Evolutionary conservation across 306 rosid species (phyloP).

Genomic region (Corylus avellana): DNA sequence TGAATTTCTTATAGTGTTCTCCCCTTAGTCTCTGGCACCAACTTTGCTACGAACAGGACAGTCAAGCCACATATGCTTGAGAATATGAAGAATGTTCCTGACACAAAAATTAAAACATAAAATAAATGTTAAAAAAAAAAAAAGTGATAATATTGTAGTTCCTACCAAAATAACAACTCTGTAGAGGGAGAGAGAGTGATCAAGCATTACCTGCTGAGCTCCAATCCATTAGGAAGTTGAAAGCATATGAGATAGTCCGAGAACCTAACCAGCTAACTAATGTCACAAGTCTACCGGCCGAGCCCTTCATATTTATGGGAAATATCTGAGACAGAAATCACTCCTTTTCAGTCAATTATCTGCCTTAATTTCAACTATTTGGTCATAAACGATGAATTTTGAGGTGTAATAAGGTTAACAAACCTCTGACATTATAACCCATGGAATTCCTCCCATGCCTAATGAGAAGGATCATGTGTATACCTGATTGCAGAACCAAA

Average conservation of each 20-base stretch:
- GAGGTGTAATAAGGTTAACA: background rate
- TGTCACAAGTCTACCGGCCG: conserved; percentile 79
- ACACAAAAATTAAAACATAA: background rate
- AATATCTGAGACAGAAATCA: conserved; percentile 51
- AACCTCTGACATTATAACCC: conserved; percentile 98
- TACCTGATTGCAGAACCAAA: conserved; percentile 39
- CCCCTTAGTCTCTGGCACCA: conserved; percentile 86
- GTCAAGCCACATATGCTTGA: conserved; percentile 55
- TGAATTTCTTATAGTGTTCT: conserved; percentile 78
- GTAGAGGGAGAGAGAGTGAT: background rate
- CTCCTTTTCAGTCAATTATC: conserved; percentile 10
- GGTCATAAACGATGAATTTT: background rate
- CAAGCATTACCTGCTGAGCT: conserved; percentile 64
- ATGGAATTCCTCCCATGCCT: conserved; percentile 93
- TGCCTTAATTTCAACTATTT: conserved; percentile 11
- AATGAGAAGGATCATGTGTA: conserved; percentile 77
- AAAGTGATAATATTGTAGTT: background rate
- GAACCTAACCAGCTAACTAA: conserved; percentile 64
- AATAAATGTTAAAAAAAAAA: background rate
- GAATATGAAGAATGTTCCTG: conserved; percentile 76
- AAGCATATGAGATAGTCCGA: conserved; percentile 67
- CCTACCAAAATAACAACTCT: background rate
- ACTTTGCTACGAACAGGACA: conserved; percentile 52
- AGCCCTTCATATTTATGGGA: conserved; percentile 76
- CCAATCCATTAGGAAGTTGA: conserved; percentile 72